Percentiles rank a stretch among this genome's conserved stretches.
phyloP scores from a whole-genome alignment of 108 stramenopile species.

The Schizochytrium sp. region DNA sequence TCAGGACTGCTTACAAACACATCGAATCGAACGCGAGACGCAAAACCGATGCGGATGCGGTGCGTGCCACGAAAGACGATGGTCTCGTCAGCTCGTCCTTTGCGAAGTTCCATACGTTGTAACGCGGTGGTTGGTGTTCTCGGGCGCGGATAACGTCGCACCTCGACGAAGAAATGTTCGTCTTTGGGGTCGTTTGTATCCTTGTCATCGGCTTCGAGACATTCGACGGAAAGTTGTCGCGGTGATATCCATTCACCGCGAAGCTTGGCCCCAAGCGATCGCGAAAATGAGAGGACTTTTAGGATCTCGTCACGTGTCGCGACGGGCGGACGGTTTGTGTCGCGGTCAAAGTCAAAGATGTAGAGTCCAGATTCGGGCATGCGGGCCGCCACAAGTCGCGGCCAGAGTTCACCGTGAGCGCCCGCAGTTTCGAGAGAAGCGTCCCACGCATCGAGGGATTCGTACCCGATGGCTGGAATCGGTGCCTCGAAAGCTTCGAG shows the following conservation, averaged over 20 bases:
- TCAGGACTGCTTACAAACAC: neutral
- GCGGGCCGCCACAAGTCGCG: neutral
- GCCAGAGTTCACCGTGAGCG: neutral
- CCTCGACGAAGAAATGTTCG: neutral
- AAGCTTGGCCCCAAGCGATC: neutral
- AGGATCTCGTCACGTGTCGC: neutral
- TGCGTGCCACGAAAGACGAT: neutral
- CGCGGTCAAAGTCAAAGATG: neutral
- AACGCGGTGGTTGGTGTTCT: neutral
- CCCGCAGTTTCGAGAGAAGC: neutral
- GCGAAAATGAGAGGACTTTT: neutral
- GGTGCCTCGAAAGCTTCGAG: neutral
- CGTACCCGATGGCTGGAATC: neutral
- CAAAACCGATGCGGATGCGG: neutral
- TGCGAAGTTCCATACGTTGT: neutral
- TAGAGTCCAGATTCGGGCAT: neutral
- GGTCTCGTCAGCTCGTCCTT: neutral
- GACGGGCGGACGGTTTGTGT: neutral
- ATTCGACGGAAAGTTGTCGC: neutral
- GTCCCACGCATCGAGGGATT: neutral
- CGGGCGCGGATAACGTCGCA: neutral
- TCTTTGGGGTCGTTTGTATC: neutral
- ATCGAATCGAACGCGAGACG: neutral
- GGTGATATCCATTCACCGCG: neutral
- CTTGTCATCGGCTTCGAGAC: neutral